Percentiles rank a stretch among this genome's conserved stretches.
These are phyloP conservation scores for Blastocystis sp. DNA, from an alignment of 352 stramenopile genomes.

Conservation along the genomic window DNA sequence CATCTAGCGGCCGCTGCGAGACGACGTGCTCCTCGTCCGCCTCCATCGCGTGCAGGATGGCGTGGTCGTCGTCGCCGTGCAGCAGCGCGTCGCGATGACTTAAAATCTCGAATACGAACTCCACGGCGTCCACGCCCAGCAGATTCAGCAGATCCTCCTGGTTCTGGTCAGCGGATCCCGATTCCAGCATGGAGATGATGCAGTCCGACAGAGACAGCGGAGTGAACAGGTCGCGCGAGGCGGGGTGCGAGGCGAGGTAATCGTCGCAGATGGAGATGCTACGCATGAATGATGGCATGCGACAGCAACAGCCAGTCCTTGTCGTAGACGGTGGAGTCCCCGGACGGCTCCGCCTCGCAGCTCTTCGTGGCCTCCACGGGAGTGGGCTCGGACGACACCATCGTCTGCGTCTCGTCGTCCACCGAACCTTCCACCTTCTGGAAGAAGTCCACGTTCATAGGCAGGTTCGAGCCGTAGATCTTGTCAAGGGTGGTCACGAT, in stretches of 20 bases:
- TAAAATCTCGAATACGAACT: conserved; percentile 54
- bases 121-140: conserved; percentile 39
- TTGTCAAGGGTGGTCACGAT: conserved; percentile 53
- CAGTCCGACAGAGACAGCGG: conserved; percentile 23
- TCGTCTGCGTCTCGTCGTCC: not conserved
- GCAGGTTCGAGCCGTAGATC: conserved; percentile 18
- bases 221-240: conserved; percentile 54
- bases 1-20: conserved; percentile 14
- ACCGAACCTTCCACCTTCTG: not conserved
- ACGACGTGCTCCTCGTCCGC: not conserved
- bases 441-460: conserved; percentile 45
- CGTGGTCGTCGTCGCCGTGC: conserved; percentile 7
- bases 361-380: not conserved
- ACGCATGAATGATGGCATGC: not conserved
- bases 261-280: conserved; percentile 54
- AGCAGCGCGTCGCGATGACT: conserved; percentile 42
- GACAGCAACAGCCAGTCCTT: conserved; percentile 50
- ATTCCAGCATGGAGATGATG: conserved; percentile 65
- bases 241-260: conserved; percentile 24
- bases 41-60: not conserved
- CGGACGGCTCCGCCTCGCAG: not conserved
- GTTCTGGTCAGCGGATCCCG: conserved; percentile 38
- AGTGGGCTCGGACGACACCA: not conserved
- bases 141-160: conserved; percentile 67
- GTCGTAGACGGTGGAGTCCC: conserved; percentile 27